Percentiles rank a stretch among this genome's conserved stretches.
Evolutionary conservation across 2,329 filamentous ascomycete species (phyloP).

Genomic region (Trichophyton rubrum): DNA sequence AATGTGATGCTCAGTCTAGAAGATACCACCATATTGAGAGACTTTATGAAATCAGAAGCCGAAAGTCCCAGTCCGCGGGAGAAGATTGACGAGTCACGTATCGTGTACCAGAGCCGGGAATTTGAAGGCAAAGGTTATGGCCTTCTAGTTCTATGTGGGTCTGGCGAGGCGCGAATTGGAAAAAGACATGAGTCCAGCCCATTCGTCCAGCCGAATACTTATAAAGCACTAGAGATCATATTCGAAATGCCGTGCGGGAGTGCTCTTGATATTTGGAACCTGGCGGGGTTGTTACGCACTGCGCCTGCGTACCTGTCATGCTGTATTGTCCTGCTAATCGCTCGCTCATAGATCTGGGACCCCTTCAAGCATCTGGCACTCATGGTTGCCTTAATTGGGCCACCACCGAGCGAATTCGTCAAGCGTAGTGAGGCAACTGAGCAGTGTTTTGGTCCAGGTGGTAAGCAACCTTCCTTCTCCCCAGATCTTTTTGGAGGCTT

Average conservation of each 20-base stretch:
- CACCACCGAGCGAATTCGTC: constrained; percentile 5
- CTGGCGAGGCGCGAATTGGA: constrained; percentile 19
- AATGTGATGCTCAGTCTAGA: constrained; percentile 23
- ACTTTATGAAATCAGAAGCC: constrained; percentile 21
- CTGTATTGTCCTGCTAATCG: constrained; percentile 11
- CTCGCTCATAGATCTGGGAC: constrained; percentile 14
- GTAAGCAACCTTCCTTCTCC: neutral
- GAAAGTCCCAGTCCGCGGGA: constrained; percentile 21
- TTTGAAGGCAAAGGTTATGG: constrained; percentile 10
- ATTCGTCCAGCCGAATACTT: constrained; percentile 18
- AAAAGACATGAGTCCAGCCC: constrained; percentile 12
- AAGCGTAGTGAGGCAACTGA: neutral
- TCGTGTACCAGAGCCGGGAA: constrained; percentile 18
- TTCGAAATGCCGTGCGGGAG: no score
- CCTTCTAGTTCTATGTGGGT: constrained; percentile 18
- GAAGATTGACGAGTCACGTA: constrained; percentile 12
- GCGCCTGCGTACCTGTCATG: neutral
- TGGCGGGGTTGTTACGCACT: constrained; percentile 10
- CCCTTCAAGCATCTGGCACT: constrained; percentile 10
- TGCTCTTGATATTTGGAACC: constrained; percentile 25
- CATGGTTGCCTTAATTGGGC: constrained; percentile 1
- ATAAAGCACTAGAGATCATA: constrained; percentile 16
- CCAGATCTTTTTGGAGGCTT: neutral
- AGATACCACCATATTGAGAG: constrained; percentile 19
- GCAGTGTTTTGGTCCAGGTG: constrained; percentile 8